Conservation (phyloP, 305 asterid species). For the Solanum aculeatissimum region DNA sequence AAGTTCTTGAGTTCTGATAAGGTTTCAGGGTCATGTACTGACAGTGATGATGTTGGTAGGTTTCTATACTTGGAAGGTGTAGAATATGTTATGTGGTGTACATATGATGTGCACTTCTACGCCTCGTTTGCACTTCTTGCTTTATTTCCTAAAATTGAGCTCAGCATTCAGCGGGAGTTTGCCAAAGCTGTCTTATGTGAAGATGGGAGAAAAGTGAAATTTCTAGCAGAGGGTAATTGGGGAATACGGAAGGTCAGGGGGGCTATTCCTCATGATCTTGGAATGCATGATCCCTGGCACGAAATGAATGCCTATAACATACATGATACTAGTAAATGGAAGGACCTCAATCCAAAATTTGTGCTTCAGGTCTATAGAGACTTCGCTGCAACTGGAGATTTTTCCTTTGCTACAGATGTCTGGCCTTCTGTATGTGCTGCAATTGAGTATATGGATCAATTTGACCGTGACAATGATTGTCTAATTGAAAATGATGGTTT, state of each 20-base stretch:
- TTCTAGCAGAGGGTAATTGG: constrained; percentile 76
- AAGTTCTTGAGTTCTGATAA: constrained; percentile 17
- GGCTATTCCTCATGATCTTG: constrained; percentile 96
- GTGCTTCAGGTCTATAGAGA: constrained; percentile 95
- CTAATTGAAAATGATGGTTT: constrained; percentile 92
- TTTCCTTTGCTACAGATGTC: constrained; percentile 75
- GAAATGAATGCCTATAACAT: constrained; percentile 99
- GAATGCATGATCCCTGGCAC: constrained; percentile 98
- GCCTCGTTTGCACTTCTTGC: constrained; percentile 98
- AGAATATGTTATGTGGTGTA: constrained; percentile 99
- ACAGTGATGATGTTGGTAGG: constrained; percentile 63
- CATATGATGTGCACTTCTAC: constrained; percentile 95
- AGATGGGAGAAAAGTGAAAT: constrained; percentile 74
- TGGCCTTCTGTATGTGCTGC: constrained; percentile 99
- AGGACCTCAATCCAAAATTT: constrained; percentile 88
- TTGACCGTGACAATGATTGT: constrained; percentile 71
- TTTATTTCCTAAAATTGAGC: constrained; percentile 90
- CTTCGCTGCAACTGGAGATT: constrained; percentile 83
- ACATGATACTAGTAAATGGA: constrained; percentile 95
- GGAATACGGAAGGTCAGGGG: constrained; percentile 97
- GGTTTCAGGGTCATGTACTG: constrained; percentile 9
- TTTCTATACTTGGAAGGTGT: constrained; percentile 93
- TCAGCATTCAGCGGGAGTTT: constrained; percentile 91
- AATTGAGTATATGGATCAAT: constrained; percentile 94
- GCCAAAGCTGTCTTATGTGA: constrained; percentile 84